Evolutionary conservation across 2,329 filamentous ascomycete species (phyloP), one percentile per base, ranked within the genome.

Genomic region (Lachnellula subtilissima): DNA sequence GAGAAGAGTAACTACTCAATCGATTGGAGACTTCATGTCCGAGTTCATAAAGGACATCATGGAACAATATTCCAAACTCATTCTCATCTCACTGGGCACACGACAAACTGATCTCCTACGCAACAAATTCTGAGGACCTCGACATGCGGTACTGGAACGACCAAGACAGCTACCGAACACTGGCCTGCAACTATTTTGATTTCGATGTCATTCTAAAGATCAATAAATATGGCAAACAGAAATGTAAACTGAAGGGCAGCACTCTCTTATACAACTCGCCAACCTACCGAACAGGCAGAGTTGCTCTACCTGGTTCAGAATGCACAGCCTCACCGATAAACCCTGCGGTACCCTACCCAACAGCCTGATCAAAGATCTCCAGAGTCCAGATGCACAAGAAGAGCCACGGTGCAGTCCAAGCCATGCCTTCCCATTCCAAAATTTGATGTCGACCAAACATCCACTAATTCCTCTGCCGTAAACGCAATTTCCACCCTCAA

Each of bases 21-120:
- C 65, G 12, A 65, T 64, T 39, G 49, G 48, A 4, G 66, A 66
- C 66, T 85, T 82, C 52, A 79, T 85, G 32, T 77, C 83, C 63
- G 82, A 83, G 61, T 85, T 86, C 70, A 84, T 79, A 0, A 80
- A 76, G 9, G 82, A 82, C 0, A 80, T 85, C 46, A 65, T 86
- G 61, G 79, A 84, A 85, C 63, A 84, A 85, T 60, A 64, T 81
- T 84, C 57, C 77, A 74, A 2, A 81, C 82, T 6, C 74, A 76
- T 60, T 83, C 74, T 61, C 83, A 86, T 64, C 82, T 80, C 0
- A 85, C 81, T 0, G 83, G 82, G 0, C 78, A 83, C 53, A 73
- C 28, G 9, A 32, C 8, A 78, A 76, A 55, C 60, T 81, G 53
- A 78, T 74, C 15, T 67, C 85, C 32, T 74, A 76, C 47, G 76